These are phyloP conservation scores for Leucaena leucocephala DNA, from an alignment of 306 rosid species.

Conservation along the genomic window DNA sequence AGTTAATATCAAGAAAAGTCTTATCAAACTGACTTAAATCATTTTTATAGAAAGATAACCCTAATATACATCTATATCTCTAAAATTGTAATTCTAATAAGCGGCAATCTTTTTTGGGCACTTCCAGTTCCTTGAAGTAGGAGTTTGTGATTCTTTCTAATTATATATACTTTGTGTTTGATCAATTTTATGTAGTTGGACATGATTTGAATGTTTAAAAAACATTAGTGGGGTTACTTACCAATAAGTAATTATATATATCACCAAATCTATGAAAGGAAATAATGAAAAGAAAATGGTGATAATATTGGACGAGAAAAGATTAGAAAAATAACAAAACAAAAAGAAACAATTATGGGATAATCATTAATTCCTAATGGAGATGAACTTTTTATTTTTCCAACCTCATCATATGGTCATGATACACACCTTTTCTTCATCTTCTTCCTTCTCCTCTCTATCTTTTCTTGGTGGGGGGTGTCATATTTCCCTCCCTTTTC, in stretches of 20 bases:
- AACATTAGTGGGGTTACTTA: neutral
- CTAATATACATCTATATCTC: no score
- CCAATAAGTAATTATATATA: neutral
- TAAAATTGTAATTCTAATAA: no score
- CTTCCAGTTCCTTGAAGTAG: constrained; percentile 26
- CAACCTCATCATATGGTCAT: constrained; percentile 74
- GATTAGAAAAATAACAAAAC: constrained; percentile 36
- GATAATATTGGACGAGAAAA: constrained; percentile 21
- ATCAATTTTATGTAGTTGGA: no score
- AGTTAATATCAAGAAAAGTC: no score
- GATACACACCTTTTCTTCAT: constrained; percentile 56
- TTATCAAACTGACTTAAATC: no score
- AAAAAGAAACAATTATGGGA: constrained; percentile 64
- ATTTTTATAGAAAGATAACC: no score
- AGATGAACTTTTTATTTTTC: constrained; percentile 50
- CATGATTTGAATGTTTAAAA: neutral
- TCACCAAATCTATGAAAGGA: neutral
- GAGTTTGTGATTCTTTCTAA: no score
- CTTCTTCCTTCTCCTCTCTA: constrained; percentile 20
- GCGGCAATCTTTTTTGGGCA: constrained; percentile 42
- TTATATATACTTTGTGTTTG: no score
- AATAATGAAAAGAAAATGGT: neutral
- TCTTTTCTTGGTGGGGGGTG: neutral
- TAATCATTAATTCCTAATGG: constrained; percentile 60
- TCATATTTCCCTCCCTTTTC: neutral